Evolutionary conservation across 768 basidiomycete species (phyloP).

Genomic region (Daedaleopsis sinensis): DNA sequence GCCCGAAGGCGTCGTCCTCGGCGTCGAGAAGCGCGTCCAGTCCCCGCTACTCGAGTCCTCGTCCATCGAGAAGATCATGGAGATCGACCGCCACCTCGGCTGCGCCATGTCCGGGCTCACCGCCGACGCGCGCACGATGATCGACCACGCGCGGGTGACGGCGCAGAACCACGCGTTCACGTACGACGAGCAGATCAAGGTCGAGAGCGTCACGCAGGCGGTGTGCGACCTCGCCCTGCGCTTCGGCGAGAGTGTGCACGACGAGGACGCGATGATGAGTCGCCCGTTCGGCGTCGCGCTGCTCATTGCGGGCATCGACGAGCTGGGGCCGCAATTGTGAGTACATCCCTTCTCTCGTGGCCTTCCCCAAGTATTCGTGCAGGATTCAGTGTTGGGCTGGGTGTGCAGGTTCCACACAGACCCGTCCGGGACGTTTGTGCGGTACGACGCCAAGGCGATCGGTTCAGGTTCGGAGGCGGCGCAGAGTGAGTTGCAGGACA

Average conservation of each 20-base stretch:
- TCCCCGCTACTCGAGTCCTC: slow-evolving; percentile 93
- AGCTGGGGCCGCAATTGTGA: slow-evolving; percentile 93
- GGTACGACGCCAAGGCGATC: slow-evolving; percentile 98
- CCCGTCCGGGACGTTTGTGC: slow-evolving; percentile 96
- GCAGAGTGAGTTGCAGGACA: slow-evolving; percentile 95
- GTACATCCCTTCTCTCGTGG: slow-evolving; percentile 32
- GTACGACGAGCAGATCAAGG: slow-evolving; percentile 95
- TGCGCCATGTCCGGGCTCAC: slow-evolving; percentile 98
- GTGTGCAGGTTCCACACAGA: slow-evolving; percentile 88
- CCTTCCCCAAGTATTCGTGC: too few species aligned
- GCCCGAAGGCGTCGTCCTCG: slow-evolving; percentile 87
- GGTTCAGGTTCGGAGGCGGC: slow-evolving; percentile 98
- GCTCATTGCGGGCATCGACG: slow-evolving; percentile 96
- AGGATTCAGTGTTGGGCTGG: not conserved
- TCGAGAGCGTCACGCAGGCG: slow-evolving; percentile 97
- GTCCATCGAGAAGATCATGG: slow-evolving; percentile 99
- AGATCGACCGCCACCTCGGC: slow-evolving; percentile 94
- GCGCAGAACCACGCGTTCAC: slow-evolving; percentile 95
- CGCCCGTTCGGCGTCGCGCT: slow-evolving; percentile 98
- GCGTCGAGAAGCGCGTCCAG: slow-evolving; percentile 98
- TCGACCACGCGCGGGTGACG: slow-evolving; percentile 98
- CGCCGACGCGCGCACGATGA: slow-evolving; percentile 98
- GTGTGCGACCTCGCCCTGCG: slow-evolving; percentile 96
- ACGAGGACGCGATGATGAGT: slow-evolving; percentile 99
- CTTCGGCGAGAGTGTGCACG: slow-evolving; percentile 98